Base-by-base conservation (phyloP, 345 rosid species). In the Linum lewisii region DNA sequence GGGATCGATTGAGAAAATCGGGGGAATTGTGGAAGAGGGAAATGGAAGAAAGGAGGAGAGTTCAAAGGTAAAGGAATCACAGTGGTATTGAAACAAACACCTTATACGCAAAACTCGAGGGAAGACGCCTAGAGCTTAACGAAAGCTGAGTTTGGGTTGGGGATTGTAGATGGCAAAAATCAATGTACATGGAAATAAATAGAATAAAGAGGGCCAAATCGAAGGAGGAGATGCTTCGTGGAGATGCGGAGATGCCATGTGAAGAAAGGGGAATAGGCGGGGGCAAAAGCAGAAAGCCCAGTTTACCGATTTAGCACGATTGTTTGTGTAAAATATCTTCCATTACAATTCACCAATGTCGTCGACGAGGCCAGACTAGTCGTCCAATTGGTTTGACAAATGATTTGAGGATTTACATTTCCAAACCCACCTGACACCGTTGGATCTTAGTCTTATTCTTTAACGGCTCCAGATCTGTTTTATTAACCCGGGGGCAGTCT, bases 211-310 rank as follows among this genome's bases (percentile, higher is more conserved):
- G 36, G 15, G 36, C 13, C 21, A 59, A 51, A 42, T 7, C 2
- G 47, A 24, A 21, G 20, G 21, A 15, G 10, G 13, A 64, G 63
- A 72, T 61, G 63, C n/a, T 24, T n/a, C 13, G 21, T 20, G 57
- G 57, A 74, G 79, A 75, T 75, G 77, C 79, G 64, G 74, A 70
- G 72, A 77, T 66, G 64, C 71, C 59, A 25, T 4, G 47, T 14
- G 63, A 42, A 42, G 16, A 42, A 42, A 11, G 47, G 47, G 47
- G 47, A 11, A 42, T 42, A 11, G 47, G 14, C 18, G 47, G 14
- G 16, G 14, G 47, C 14, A 11, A 7, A 42, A 9, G 47, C 47
- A 16, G 14, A 42, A 42, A 11, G 47, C 34, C 32, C 34, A 42
- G 47, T 42, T 42, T 11, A 11, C 47, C 18, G 14, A 42, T 42